Conservation (phyloP, 306 rosid species). For the Inga leiocalycina region DNA sequence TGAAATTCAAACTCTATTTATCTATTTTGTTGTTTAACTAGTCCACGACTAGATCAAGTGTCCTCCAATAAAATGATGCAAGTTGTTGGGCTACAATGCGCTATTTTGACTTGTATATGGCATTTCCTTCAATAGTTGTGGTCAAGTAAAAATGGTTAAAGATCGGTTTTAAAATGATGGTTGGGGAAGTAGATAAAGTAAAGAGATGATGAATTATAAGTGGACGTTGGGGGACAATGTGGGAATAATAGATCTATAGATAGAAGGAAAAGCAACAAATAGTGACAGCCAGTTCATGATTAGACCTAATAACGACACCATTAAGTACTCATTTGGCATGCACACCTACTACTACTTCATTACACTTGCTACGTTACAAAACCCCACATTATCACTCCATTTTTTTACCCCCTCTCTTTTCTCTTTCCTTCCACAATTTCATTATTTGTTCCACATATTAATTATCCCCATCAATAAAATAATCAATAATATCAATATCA, state of each 20-base stretch:
- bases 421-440: neutral
- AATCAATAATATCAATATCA: too few relatives aligned
- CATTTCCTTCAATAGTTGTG: neutral
- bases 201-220: neutral
- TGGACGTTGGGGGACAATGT: neutral
- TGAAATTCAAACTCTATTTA: too few relatives aligned
- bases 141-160: neutral
- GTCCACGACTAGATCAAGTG: too few relatives aligned
- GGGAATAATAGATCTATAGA: neutral
- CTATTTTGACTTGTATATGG: too few relatives aligned
- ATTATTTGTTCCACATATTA: neutral
- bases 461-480: neutral
- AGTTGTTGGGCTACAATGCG: too few relatives aligned
- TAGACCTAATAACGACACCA: conserved; percentile 23
- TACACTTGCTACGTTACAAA: conserved; percentile 1
- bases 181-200: neutral
- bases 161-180: neutral
- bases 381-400: neutral
- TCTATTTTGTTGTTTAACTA: too few relatives aligned
- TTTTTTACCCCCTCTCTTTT: neutral
- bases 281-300: conserved; percentile 10
- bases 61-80: too few relatives aligned
- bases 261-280: neutral
- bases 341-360: neutral
- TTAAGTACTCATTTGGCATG: conserved; percentile 16